Conservation (phyloP, 139 green algal species). For the Zygnema circumcarinatum region DNA sequence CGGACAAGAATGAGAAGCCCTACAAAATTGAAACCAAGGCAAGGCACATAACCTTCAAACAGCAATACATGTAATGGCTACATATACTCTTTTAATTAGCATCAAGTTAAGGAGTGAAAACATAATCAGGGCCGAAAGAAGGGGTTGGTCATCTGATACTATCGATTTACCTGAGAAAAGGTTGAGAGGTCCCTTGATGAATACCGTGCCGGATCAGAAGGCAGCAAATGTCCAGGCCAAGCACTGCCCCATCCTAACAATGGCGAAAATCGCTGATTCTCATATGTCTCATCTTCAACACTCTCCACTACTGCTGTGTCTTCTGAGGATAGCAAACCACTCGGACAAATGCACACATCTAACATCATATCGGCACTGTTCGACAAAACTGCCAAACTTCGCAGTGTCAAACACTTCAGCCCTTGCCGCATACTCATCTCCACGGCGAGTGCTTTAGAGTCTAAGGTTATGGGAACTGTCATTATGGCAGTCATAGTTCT, state of each 20-base stretch:
- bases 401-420: conserved; percentile 70
- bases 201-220: conserved; percentile 71
- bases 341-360: conserved; percentile 63
- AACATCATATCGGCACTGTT: conserved; percentile 75
- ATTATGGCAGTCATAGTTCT: conserved; percentile 16
- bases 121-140: too few relatives aligned
- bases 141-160: too few relatives aligned
- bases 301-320: not conserved
- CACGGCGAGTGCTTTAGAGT: conserved; percentile 38
- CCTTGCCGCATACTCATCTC: conserved; percentile 61
- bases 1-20: too few relatives aligned
- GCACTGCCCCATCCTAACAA: conserved; percentile 64
- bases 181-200: conserved; percentile 55
- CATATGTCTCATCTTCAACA: conserved; percentile 81
- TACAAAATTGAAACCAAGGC: too few relatives aligned
- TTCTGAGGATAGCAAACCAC: conserved; percentile 8
- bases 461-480: conserved; percentile 17
- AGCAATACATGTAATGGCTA: too few relatives aligned
- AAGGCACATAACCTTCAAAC: too few relatives aligned
- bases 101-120: too few relatives aligned
- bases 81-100: too few relatives aligned
- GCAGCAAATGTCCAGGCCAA: conserved; percentile 65
- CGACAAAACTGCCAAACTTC: conserved; percentile 73
- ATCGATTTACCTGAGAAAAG: not conserved
- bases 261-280: conserved; percentile 83